Evolutionary conservation across 768 basidiomycete genomes (phyloP).

Genomic region (Russula vinacea): DNA sequence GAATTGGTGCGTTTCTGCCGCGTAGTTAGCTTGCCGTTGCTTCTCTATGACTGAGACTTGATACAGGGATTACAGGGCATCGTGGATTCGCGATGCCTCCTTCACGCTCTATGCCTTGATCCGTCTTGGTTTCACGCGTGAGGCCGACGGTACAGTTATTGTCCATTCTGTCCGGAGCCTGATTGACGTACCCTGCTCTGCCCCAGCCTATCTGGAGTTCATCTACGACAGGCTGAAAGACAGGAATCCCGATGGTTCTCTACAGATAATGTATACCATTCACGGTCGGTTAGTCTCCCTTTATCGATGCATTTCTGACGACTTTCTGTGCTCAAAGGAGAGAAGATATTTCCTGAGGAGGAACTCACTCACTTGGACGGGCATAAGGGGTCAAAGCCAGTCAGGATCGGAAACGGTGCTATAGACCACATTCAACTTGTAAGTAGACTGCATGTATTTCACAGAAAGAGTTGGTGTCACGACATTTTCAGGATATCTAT

Average conservation of each 20-base stretch:
- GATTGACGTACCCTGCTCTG: conserved; percentile 17
- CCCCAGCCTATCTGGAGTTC: conserved; percentile 82
- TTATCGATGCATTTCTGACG: neutral
- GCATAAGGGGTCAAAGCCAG: conserved; percentile 80
- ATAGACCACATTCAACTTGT: conserved; percentile 91
- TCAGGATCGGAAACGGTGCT: conserved; percentile 93
- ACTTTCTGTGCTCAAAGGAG: conserved; percentile 37
- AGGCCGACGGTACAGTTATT: conserved; percentile 68
- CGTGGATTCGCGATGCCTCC: conserved; percentile 93
- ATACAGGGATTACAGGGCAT: conserved; percentile 47
- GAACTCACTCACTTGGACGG: conserved; percentile 87
- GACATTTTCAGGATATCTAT: conserved; percentile 78
- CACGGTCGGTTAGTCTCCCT: conserved; percentile 52
- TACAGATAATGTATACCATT: conserved; percentile 97
- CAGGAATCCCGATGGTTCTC: conserved; percentile 84
- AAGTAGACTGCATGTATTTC: conserved; percentile 26
- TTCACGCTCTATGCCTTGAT: conserved; percentile 96
- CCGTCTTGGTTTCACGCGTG: conserved; percentile 88
- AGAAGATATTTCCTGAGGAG: conserved; percentile 73
- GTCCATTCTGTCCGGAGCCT: conserved; percentile 6
- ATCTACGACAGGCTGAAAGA: conserved; percentile 79
- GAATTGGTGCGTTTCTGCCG: conserved; percentile 60
- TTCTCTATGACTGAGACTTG: conserved; percentile 11
- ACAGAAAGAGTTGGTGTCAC: conserved; percentile 12
- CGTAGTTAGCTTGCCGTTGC: neutral